Evolutionary conservation across 352 stramenopile genomes (phyloP).

Genomic region (Hyaloperonospora arabidopsidis): DNA sequence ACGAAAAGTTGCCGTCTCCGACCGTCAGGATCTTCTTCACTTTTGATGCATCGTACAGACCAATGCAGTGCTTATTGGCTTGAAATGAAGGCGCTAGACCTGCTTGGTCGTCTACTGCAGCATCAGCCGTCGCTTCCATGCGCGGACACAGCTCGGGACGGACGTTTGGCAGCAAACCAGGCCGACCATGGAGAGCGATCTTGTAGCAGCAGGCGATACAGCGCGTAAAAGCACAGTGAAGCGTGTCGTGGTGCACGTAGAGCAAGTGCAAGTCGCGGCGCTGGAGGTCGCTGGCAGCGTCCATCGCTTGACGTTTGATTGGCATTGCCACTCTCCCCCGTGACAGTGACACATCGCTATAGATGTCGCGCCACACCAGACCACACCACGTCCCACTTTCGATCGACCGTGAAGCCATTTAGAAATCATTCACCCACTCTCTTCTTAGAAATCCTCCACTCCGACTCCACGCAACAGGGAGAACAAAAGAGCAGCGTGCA

Average conservation of each 20-base stretch:
- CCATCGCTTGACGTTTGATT: constrained; percentile 3
- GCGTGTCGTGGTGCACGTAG: constrained; percentile 56
- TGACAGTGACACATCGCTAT: too few species aligned
- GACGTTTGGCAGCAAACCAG: constrained; percentile 58
- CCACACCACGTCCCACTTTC: too few species aligned
- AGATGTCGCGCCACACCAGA: too few species aligned
- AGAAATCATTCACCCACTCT: too few species aligned
- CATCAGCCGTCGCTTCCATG: constrained; percentile 20
- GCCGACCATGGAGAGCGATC: constrained; percentile 55
- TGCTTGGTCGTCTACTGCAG: constrained; percentile 3
- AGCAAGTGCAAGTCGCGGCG: constrained; percentile 50
- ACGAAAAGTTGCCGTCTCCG: constrained; percentile 95
- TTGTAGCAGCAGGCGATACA: constrained; percentile 87
- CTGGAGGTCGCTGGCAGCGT: constrained; percentile 10
- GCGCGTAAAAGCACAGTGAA: constrained; percentile 55
- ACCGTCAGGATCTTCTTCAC: constrained; percentile 81
- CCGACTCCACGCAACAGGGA: background rate
- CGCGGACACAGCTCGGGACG: constrained; percentile 69
- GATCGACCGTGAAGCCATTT: too few species aligned
- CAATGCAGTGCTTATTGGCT: constrained; percentile 22
- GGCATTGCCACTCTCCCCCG: background rate
- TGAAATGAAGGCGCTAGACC: background rate
- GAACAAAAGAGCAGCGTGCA: constrained; percentile 1
- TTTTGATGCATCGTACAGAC: constrained; percentile 47
- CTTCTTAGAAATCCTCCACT: too few species aligned